Percentiles rank a stretch among this genome's conserved stretches.
These are phyloP conservation scores for Golubevia sp. DNA, from an alignment of 1,284 basidiomycete species.

Conservation along the genomic window DNA sequence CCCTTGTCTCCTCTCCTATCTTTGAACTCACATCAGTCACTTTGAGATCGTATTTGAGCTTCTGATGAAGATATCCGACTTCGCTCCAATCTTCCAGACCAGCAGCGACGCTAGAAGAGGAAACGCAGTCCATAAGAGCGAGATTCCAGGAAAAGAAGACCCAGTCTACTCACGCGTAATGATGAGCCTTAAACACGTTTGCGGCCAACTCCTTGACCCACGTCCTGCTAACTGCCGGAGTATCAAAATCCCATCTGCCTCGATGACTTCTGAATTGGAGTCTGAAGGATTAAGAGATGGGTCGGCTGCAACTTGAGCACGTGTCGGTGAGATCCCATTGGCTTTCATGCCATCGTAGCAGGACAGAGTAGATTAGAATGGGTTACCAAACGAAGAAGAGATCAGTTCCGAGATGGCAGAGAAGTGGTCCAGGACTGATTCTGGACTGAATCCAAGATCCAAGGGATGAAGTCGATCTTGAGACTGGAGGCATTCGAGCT, in stretches of 20 bases:
- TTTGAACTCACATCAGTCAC: too few species aligned
- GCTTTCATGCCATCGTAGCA: too few species aligned
- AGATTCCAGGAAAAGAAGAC: neutral
- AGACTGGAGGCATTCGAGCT: too few species aligned
- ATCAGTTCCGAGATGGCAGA: neutral
- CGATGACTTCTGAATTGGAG: neutral
- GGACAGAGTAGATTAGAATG: neutral
- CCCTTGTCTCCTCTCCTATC: too few species aligned
- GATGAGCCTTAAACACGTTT: conserved; percentile 37
- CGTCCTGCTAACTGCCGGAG: conserved; percentile 18
- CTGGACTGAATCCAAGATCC: conserved; percentile 2
- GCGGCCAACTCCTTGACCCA: conserved; percentile 17
- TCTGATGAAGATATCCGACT: conserved; percentile 1
- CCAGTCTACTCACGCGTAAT: neutral
- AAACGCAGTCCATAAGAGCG: too few species aligned
- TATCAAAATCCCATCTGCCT: conserved; percentile 12
- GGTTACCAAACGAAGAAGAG: neutral
- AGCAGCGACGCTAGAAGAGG: neutral
- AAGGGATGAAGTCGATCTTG: conserved; percentile 6
- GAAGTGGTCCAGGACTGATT: neutral
- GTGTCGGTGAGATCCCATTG: neutral
- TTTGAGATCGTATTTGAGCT: neutral
- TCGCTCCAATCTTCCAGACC: conserved; percentile 3
- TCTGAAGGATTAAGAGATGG: neutral
- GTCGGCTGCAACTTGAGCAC: neutral